Evolutionary conservation across 2,329 filamentous ascomycete genomes (phyloP).

Genomic region (Colletotrichum liaoningense): DNA sequence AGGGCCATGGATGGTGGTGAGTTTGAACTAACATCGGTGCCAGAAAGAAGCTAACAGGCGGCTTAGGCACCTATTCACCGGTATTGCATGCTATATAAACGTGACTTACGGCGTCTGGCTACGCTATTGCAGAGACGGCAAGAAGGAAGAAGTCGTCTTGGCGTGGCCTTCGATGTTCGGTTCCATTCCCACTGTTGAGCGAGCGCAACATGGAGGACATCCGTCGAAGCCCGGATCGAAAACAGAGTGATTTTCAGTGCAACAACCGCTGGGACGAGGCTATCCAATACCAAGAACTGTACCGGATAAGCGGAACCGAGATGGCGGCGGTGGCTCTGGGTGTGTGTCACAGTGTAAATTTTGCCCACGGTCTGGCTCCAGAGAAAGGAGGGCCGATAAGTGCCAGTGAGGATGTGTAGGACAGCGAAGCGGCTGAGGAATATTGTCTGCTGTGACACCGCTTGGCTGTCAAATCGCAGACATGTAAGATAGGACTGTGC

Average conservation of each 20-base stretch:
- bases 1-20: neutral
- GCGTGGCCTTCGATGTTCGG: neutral
- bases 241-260: neutral
- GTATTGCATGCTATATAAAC: constrained; percentile 3
- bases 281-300: neutral
- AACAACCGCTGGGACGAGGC: neutral
- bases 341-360: neutral
- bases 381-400: neutral
- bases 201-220: neutral
- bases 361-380: neutral
- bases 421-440: neutral
- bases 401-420: neutral
- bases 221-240: neutral
- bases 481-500: neutral
- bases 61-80: neutral
- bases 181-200: neutral
- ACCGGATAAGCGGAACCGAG: neutral
- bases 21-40: neutral
- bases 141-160: neutral
- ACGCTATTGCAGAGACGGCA: constrained; percentile 2
- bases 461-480: neutral
- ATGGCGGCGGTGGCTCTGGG: neutral
- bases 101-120: constrained; percentile 3
- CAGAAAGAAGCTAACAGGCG: neutral
- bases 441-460: neutral